A percentile compares a stretch with the other conserved stretches of the same genome.
phyloP scores from a whole-genome alignment of 768 basidiomycete species.

The Pisolithus microcarpus region DNA sequence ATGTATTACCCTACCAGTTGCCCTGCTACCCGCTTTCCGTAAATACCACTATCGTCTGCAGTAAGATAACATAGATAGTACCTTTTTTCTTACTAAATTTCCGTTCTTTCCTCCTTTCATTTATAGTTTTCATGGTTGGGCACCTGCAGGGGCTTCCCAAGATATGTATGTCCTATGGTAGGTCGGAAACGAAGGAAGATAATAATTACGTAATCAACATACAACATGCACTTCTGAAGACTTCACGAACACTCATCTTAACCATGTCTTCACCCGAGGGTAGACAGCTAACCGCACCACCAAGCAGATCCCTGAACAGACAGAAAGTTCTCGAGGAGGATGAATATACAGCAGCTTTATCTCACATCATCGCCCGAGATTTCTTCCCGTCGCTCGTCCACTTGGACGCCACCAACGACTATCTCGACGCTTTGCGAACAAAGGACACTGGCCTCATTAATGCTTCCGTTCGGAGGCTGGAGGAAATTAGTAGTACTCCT shows the following conservation, averaged over 20 bases:
- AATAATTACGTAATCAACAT: not conserved
- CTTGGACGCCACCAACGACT: slow-evolving; percentile 81
- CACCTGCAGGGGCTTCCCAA: not conserved
- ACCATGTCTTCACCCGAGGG: slow-evolving; percentile 26
- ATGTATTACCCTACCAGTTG: slow-evolving; percentile 1
- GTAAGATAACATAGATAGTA: not conserved
- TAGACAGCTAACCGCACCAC: slow-evolving; percentile 19
- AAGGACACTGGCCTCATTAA: slow-evolving; percentile 72
- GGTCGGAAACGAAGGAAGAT: too few relatives aligned
- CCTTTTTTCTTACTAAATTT: not conserved
- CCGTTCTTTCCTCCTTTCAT: not conserved
- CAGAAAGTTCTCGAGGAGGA: slow-evolving; percentile 84
- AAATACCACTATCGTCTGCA: not conserved
- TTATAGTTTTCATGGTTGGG: not conserved
- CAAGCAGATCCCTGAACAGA: slow-evolving; percentile 57
- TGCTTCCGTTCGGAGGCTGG: slow-evolving; percentile 66
- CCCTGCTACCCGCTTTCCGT: slow-evolving; percentile 10
- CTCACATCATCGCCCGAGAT: slow-evolving; percentile 90
- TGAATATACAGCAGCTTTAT: slow-evolving; percentile 86
- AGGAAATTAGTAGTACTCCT: slow-evolving; percentile 56
- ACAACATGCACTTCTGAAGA: too few relatives aligned
- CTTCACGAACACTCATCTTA: too few relatives aligned
- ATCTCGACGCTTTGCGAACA: slow-evolving; percentile 73
- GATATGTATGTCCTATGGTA: not conserved
- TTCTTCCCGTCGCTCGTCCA: slow-evolving; percentile 95